Percentiles rank a stretch among this genome's conserved stretches.
Conservation (phyloP, 2,329 filamentous ascomycete genomes). For the Sclerotinia subarctica region DNA sequence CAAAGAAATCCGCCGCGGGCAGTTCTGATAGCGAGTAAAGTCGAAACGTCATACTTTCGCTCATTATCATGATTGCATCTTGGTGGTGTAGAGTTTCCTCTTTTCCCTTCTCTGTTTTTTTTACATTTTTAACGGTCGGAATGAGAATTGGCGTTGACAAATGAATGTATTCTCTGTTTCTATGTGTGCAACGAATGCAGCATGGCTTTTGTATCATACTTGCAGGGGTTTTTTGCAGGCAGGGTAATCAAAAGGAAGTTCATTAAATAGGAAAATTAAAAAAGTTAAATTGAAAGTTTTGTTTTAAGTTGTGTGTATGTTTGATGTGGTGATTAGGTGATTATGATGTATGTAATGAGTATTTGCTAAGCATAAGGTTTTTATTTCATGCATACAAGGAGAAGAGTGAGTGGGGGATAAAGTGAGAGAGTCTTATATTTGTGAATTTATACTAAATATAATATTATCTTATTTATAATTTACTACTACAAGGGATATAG, state of each 20-base stretch:
- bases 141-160: conserved; percentile 16
- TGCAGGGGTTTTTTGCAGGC: conserved; percentile 15
- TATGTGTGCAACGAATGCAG: conserved; percentile 11
- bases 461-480: too few species aligned
- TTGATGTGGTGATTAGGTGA: background rate
- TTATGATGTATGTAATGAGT: background rate
- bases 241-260: conserved; percentile 11
- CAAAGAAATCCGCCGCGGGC: conserved; percentile 45
- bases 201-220: conserved; percentile 19
- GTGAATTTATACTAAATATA: too few species aligned
- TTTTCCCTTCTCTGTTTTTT: conserved; percentile 8
- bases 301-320: background rate
- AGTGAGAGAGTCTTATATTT: too few species aligned
- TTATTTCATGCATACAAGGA: background rate
- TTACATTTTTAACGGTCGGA: conserved; percentile 6
- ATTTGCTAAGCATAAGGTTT: background rate
- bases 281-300: background rate
- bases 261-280: conserved; percentile 1
- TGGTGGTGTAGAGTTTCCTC: background rate
- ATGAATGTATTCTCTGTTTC: conserved; percentile 8
- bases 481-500: too few species aligned
- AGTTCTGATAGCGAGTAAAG: conserved; percentile 48
- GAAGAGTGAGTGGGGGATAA: background rate
- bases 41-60: background rate
- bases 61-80: conserved; percentile 1